Base-by-base conservation (phyloP, 208 protist genomes). In the Porcisia deanei region DNA sequence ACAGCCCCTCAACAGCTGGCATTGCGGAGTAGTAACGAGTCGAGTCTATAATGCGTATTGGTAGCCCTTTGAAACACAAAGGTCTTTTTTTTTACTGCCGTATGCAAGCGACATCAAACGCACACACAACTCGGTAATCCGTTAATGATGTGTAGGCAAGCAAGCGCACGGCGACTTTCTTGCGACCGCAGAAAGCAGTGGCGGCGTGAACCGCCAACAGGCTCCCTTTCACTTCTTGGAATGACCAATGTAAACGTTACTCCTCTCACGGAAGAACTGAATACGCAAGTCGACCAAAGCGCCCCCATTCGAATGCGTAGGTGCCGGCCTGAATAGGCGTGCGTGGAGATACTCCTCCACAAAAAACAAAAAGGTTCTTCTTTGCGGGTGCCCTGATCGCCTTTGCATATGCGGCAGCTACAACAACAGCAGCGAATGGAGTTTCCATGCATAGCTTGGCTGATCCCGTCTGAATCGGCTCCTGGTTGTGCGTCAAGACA, bases 301-400 rank as follows among this genome's bases (percentile, higher is more conserved):
- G 68, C 52, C 93, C 90, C 88, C 90, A 97, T 71, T 95, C 85
- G 34, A 93, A 74, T 39, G 77, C 81, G 73, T 94, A 96, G n/a
- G 77, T 88, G 14, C 90, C 92, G 16, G 77, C 47, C 57, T 86
- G 64, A 4, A 81, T 85, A 57, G 90, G 88, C 25, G 77, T 80
- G 7, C 88, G 86, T 20, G 78, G 83, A 68, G 71, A 77, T 1
- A 90, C 73, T 1, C 89, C 89, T 77, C 73, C 82, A 65, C 87
- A 95, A 72, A 97, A 86, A 30, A 97, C 77, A 67, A 91, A 77
- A 34, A 92, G 76, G 18, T 74, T 84, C 45, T 65, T 67, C 25
- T 84, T n/a, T 39, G 88, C 77, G 16, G 88, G 81, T 25, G 59
- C 69, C n/a, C 87, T 90, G 37, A 96, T 85, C 64, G 79, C 78